phyloP scores from a whole-genome alignment of 2,329 filamentous ascomycete species.

The Botrytis paeoniae region DNA sequence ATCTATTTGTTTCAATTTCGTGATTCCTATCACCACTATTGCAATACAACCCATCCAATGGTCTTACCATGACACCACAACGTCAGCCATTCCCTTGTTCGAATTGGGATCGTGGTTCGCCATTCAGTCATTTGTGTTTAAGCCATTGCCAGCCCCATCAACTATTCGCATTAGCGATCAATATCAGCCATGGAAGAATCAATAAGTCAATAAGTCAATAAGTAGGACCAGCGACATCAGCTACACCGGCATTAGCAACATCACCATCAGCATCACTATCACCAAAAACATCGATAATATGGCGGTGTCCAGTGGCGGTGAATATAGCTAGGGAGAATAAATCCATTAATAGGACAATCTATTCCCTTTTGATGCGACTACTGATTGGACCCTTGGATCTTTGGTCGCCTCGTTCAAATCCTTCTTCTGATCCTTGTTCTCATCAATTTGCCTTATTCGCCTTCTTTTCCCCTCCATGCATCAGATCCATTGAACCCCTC shows the following conservation, averaged over 20 bases:
- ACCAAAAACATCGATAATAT: not conserved
- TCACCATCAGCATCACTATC: not conserved
- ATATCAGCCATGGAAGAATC: not conserved
- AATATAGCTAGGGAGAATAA: not conserved
- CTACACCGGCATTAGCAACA: not conserved
- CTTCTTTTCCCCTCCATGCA: not conserved
- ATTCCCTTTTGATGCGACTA: not conserved
- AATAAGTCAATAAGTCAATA: not conserved
- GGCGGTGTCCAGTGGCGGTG: conserved; percentile 7
- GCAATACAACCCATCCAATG: not conserved
- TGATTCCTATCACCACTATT: not conserved
- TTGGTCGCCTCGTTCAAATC: not conserved
- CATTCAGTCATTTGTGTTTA: not conserved
- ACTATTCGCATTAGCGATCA: not conserved
- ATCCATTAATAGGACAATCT: not conserved
- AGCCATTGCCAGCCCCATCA: not conserved
- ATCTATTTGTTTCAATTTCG: not conserved
- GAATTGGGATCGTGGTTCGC: not conserved
- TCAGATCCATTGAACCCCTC: not conserved
- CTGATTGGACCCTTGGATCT: not conserved
- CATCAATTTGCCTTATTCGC: not conserved
- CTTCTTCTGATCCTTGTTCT: not conserved
- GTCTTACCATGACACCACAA: conserved; percentile 1
- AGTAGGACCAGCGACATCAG: not conserved
- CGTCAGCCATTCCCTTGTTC: not conserved